Evolutionary conservation across 495 filamentous ascomycete species (phyloP), one percentile per base, ranked within the genome.

Genomic region (Lasiosphaeriaceae sp.): DNA sequence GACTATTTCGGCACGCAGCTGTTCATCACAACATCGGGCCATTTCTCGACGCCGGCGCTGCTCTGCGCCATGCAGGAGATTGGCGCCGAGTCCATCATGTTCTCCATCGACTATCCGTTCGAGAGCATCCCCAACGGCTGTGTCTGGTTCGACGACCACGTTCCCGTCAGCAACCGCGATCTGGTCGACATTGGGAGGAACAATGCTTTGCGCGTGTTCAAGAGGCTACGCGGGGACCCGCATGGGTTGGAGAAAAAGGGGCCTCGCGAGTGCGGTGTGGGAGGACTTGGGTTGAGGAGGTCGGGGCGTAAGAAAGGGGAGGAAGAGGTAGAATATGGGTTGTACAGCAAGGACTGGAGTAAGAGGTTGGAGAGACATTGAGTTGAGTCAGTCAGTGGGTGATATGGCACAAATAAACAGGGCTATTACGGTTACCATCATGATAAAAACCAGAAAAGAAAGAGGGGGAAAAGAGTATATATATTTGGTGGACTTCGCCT

Each of bases 71-170:
- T 66, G 57, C 60, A 63, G 54, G 63, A 66, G 46, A 48, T 63
- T 21, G 63, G 63, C 2, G 56, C 50, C 3, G 50, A 46, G 24
- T 47, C 60, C 4, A 54, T 86, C 44, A 59, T 86, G 70, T 86
- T 77, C 56, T 78, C 74, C 39, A 78, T 83, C 29, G 81, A 83
- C 52, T 85, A 83, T 63, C 83, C 83, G 2, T 86, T 82, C 54
- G 74, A 71, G 23, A 77, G 74, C 66, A 71, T 78, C 53, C 72
- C 74, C 16, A 64, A 75, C 14, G 72, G 69, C 3, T 61, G 57
- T 23, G 54, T 58, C 21, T 66, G 63, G 63, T 66, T 60, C 52
- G 63, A 66, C 48, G 57, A 66, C 19, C 63, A 66, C 34, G 63
- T 66, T 12, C 50, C 63, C 16, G 31, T 63, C 19, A 54, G 43